phyloP scores from a whole-genome alignment of 1,284 basidiomycete species.

The Leucoagaricus sp. region DNA sequence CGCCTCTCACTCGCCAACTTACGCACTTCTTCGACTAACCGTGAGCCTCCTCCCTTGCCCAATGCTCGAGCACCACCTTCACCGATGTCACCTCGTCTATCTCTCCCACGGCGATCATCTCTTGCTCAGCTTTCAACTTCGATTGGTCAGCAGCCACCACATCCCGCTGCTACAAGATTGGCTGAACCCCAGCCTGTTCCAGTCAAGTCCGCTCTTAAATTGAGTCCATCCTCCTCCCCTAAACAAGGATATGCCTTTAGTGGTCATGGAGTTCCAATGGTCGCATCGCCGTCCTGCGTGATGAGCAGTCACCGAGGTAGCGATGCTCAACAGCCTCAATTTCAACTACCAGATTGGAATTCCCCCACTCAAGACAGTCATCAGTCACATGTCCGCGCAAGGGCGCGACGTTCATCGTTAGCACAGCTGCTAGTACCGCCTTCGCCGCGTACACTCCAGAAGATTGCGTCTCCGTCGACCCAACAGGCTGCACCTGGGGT shows the following conservation, averaged over 20 bases:
- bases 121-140: conserved; percentile 1
- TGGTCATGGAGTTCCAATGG: too few relatives aligned
- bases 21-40: conserved; percentile 11
- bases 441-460: neutral
- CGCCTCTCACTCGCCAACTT: conserved; percentile 10
- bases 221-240: neutral
- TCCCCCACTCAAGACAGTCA: neutral
- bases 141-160: neutral
- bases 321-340: neutral
- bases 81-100: conserved; percentile 3
- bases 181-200: neutral
- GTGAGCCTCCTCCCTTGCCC: conserved; percentile 13
- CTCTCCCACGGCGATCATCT: neutral
- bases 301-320: neutral
- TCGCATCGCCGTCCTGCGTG: neutral
- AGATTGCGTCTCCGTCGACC: neutral
- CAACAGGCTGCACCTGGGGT: neutral
- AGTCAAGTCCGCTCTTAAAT: too few relatives aligned
- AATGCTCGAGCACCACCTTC: neutral
- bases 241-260: neutral
- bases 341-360: neutral
- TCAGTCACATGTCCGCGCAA: neutral
- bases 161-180: neutral
- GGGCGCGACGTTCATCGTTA: neutral
- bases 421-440: neutral